phyloP scores from a whole-genome alignment of 2,329 filamentous ascomycete species.

The Apiospora sp. region DNA sequence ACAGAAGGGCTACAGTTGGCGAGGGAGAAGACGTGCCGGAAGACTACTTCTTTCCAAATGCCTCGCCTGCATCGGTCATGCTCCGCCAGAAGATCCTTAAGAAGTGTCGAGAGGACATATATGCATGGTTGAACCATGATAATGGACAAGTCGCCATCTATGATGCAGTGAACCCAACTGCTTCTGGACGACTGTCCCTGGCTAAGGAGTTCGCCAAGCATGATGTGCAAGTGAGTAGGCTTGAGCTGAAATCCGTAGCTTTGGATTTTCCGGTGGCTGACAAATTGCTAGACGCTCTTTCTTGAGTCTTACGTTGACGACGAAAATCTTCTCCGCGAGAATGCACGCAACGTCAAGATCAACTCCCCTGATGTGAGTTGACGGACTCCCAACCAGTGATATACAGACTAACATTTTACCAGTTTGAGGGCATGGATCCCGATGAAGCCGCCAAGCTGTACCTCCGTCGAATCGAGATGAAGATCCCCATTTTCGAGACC shows the following conservation, averaged over 20 bases:
- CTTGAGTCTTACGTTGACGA: conserved; percentile 97
- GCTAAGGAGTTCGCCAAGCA: conserved; percentile 98
- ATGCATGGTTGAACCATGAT: conserved; percentile 93
- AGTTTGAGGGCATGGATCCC: conserved; percentile 91
- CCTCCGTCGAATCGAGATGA: conserved; percentile 84
- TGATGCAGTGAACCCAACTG: conserved; percentile 94
- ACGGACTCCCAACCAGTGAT: background rate
- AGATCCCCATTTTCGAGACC: conserved; percentile 95
- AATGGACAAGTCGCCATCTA: conserved; percentile 99
- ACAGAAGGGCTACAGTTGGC: conserved; percentile 89
- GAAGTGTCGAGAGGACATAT: conserved; percentile 96
- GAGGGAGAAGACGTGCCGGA: conserved; percentile 86
- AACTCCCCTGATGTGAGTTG: conserved; percentile 85
- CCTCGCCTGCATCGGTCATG: conserved; percentile 90
- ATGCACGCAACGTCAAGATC: conserved; percentile 97
- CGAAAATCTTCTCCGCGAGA: conserved; percentile 92
- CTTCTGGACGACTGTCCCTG: conserved; percentile 80
- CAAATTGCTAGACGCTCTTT: conserved; percentile 78
- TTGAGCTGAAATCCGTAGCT: background rate
- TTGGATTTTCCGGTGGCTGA: conserved; percentile 10
- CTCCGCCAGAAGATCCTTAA: conserved; percentile 96
- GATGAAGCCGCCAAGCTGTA: conserved; percentile 94
- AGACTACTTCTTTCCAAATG: conserved; percentile 97
- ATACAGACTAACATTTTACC: conserved; percentile 23
- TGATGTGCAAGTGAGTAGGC: conserved; percentile 77